Base-by-base conservation (phyloP, 352 stramenopile genomes). In the Phytophthora niederhauseri region DNA sequence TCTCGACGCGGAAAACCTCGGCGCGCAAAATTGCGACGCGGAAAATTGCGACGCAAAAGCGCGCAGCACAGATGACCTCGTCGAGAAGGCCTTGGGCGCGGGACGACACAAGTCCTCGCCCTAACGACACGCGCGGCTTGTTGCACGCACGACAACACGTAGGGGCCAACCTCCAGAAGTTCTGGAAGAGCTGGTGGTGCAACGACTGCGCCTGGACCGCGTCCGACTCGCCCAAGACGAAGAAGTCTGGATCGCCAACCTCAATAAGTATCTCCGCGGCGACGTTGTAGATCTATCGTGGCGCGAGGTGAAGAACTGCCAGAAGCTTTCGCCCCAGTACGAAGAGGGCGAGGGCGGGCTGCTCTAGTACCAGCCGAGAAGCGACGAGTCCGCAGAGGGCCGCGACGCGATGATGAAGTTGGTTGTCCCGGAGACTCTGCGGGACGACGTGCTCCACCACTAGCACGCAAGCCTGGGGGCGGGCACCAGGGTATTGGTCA, bases 401-500 rank as follows among this genome's bases (percentile, higher is more conserved):
- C 17, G 31, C 0, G 51, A 43, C 14, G 19, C 9, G 24, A 28
- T 43, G n/a, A 17, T 54, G 22, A 57, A 57, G 50, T 19, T 70
- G 31, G 60, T 66, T 0, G 17, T 64, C 1, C 56, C 60, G 12
- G 41, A 48, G 9, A 66, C 30, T 6, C 45, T 68, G 0, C 30
- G 50, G 2, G 1, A 41, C 0, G 57, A 43, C 12, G 9, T 64
- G 2, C n/a, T 62, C 1, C 46, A 64, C 17, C 38, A 60, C 12
- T 54, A 66, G 5, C 54, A 64, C 22, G 6, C 31, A 0, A 57
- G 34, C 8, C 34, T 64, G 0, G 46, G 49, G 62, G 54, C 17
- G 36, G 50, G 1, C 49, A 66, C 28, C 59, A 62, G 61, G 41
- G 53, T 2, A 59, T 69, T 7, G 50, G n/a, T 3, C 52, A 43